Evolutionary conservation across 352 stramenopile species (phyloP).

Genomic region (Globisporangium recalcitrans): DNA sequence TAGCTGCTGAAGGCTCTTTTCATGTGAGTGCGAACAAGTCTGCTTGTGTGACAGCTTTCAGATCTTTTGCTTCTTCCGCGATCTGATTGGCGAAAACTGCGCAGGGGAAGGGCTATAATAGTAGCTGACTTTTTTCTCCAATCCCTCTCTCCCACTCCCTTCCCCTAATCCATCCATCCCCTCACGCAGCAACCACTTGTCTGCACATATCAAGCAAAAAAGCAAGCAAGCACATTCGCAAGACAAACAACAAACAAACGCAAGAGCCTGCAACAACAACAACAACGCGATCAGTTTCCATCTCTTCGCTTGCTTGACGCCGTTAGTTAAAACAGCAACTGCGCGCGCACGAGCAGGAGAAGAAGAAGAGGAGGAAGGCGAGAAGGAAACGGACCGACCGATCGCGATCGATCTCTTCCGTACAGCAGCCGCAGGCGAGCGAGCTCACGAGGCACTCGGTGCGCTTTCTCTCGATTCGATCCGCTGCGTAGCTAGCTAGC

Average conservation of each 20-base stretch:
- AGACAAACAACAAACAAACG: background rate
- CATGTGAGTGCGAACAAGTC: no score
- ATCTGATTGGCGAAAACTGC: background rate
- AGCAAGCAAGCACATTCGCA: background rate
- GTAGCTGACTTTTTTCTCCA: conserved; percentile 8
- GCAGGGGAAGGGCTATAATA: background rate
- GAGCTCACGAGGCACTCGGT: background rate
- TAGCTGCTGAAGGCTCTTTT: background rate
- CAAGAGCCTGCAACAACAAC: background rate
- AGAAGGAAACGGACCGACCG: background rate
- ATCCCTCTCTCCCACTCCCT: conserved; percentile 7
- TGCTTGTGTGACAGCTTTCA: background rate
- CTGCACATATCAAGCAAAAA: background rate
- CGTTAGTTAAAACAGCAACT: background rate
- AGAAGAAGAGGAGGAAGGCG: background rate
- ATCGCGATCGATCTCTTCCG: background rate
- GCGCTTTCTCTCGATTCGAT: background rate
- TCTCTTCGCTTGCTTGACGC: conserved; percentile 1
- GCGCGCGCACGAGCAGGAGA: background rate
- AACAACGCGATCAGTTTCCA: conserved; percentile 7
- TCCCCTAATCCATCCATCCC: background rate
- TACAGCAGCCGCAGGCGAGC: background rate
- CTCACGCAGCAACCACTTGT: conserved; percentile 7
- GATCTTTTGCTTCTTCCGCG: background rate
- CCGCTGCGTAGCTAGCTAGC: background rate